These are phyloP conservation scores for Helichrysum umbraculigerum DNA, from an alignment of 129 eudicot genomes.

Conservation along the genomic window DNA sequence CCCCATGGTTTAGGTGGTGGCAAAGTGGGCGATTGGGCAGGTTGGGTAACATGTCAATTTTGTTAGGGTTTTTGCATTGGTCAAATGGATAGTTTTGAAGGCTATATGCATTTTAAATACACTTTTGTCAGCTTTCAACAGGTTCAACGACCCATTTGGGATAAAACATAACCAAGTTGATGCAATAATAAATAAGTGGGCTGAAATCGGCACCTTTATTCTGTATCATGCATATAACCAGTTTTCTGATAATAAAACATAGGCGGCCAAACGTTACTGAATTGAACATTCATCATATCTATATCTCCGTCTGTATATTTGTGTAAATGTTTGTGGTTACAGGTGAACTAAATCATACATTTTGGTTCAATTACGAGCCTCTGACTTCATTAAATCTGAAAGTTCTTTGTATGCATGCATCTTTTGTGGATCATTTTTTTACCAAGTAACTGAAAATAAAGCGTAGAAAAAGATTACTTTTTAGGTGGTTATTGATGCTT, in stretches of 20 bases:
- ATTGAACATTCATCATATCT: neutral
- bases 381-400: neutral
- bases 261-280: neutral
- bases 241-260: neutral
- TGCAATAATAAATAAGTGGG: neutral
- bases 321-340: neutral
- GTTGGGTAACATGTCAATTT: neutral
- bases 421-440: neutral
- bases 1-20: neutral
- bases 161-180: neutral
- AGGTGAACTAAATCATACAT: neutral
- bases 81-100: neutral
- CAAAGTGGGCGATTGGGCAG: neutral
- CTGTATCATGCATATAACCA: neutral
- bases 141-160: neutral
- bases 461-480: neutral
- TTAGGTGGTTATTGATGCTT: slow-evolving; percentile 4
- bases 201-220: neutral
- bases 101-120: neutral
- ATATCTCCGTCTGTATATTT: neutral
- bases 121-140: neutral
- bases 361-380: neutral
- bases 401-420: neutral
- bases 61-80: neutral
- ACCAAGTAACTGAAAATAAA: neutral